A percentile compares a stretch with the other conserved stretches of the same genome.
Conservation (phyloP, 306 rosid genomes). For the Hylodesmum podocarpum region DNA sequence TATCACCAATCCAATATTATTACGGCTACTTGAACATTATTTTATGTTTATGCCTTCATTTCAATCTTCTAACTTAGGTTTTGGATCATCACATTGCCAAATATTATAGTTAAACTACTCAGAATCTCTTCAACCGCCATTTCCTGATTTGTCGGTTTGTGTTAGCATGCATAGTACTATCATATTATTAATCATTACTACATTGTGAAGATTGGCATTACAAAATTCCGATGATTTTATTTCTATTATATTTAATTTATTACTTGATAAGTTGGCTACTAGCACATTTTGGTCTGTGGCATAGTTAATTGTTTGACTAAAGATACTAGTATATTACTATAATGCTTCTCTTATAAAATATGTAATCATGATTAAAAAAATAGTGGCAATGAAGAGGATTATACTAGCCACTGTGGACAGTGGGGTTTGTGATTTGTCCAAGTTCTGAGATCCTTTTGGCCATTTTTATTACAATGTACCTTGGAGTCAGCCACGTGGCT, state of each 20-base stretch:
- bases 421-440: conserved; percentile 32
- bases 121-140: conserved; percentile 50
- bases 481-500: conserved; percentile 38
- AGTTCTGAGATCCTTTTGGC: conserved; percentile 33
- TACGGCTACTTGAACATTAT: conserved; percentile 31
- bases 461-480: conserved; percentile 11
- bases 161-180: conserved; percentile 29
- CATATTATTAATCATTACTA: background rate
- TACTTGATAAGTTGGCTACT: background rate
- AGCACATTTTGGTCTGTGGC: conserved; percentile 41
- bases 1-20: conserved; percentile 24
- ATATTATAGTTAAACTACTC: conserved; percentile 48
- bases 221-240: background rate
- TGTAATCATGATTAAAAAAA: background rate
- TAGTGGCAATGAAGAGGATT: background rate
- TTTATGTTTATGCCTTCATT: background rate
- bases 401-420: conserved; percentile 36
- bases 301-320: conserved; percentile 57
- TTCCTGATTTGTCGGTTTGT: conserved; percentile 62
- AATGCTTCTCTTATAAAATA: conserved; percentile 12
- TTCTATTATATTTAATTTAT: background rate
- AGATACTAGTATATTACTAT: conserved; percentile 3
- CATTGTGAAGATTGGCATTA: background rate
- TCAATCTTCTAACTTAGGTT: conserved; percentile 32
- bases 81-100: conserved; percentile 38